phyloP scores from a whole-genome alignment of 768 basidiomycete species.

The Termitomyces sp. region DNA sequence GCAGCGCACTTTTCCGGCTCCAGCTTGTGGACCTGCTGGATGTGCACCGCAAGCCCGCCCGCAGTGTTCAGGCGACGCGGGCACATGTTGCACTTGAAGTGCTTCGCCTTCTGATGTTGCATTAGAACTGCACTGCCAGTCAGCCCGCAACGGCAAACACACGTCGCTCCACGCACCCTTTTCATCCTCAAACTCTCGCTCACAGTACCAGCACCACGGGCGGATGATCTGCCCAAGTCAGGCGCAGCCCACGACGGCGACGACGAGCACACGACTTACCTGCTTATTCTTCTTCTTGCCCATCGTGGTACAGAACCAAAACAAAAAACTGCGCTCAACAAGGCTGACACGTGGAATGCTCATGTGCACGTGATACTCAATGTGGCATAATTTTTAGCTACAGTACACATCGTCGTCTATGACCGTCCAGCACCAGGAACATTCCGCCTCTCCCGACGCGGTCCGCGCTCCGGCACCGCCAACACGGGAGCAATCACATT shows the following conservation, averaged over 20 bases:
- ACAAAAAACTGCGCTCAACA: neutral
- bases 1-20: slow-evolving; percentile 80
- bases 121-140: slow-evolving; percentile 65
- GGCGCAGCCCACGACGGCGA: neutral
- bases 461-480: slow-evolving; percentile 63
- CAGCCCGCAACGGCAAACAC: neutral
- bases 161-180: slow-evolving; percentile 59
- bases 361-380: neutral
- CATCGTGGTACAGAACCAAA: slow-evolving; percentile 26
- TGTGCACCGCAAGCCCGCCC: slow-evolving; percentile 95
- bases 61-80: slow-evolving; percentile 95
- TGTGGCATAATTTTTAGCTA: slow-evolving; percentile 11
- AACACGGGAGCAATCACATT: slow-evolving; percentile 62
- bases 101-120: slow-evolving; percentile 99
- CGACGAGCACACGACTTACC: slow-evolving; percentile 21
- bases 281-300: slow-evolving; percentile 61
- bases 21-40: slow-evolving; percentile 99
- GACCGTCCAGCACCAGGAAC: slow-evolving; percentile 76
- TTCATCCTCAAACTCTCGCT: slow-evolving; percentile 99
- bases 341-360: neutral
- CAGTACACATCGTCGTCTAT: slow-evolving; percentile 12
- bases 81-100: slow-evolving; percentile 97
- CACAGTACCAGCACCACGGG: slow-evolving; percentile 99
- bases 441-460: slow-evolving; percentile 68
- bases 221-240: slow-evolving; percentile 56